Percentiles rank a stretch among this genome's conserved stretches.
These are phyloP conservation scores for Geranium rotundifolium DNA, from an alignment of 345 rosid species.

Conservation along the genomic window DNA sequence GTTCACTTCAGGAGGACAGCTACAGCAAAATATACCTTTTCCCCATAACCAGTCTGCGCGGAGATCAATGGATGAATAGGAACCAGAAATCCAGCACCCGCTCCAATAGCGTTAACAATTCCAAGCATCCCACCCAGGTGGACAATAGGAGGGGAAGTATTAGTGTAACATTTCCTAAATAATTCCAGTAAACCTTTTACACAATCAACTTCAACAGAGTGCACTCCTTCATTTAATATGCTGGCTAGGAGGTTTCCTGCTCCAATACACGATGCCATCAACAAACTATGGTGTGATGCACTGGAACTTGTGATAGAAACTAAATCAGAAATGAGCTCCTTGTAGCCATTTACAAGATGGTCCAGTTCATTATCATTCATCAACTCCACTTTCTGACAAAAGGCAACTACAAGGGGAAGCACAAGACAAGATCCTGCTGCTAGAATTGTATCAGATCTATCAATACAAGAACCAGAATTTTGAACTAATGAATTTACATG, in stretches of 20 bases:
- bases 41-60: conserved; percentile 21
- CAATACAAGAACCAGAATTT: conserved; percentile 25
- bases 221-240: conserved; percentile 59
- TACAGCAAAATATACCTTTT: conserved; percentile 31
- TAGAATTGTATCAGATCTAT: conserved; percentile 33
- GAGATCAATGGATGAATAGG: conserved; percentile 29
- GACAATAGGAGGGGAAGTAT: conserved; percentile 41
- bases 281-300: conserved; percentile 49
- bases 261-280: conserved; percentile 74
- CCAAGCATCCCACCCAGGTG: conserved; percentile 90
- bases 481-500: conserved; percentile 27
- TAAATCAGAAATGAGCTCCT: conserved; percentile 58
- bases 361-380: conserved; percentile 48
- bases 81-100: conserved; percentile 63
- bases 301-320: conserved; percentile 47
- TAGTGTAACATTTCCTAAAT: conserved; percentile 64
- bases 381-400: conserved; percentile 74
- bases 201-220: conserved; percentile 43
- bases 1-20: neutral
- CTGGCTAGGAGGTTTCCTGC: conserved; percentile 68
- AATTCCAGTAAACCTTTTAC: conserved; percentile 46
- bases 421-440: conserved; percentile 76
- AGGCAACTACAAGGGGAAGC: conserved; percentile 58
- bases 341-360: conserved; percentile 41
- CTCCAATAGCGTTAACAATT: conserved; percentile 72